These are phyloP conservation scores for Coprinopsis strossmayeri DNA, from an alignment of 768 basidiomycete genomes.

Conservation along the genomic window DNA sequence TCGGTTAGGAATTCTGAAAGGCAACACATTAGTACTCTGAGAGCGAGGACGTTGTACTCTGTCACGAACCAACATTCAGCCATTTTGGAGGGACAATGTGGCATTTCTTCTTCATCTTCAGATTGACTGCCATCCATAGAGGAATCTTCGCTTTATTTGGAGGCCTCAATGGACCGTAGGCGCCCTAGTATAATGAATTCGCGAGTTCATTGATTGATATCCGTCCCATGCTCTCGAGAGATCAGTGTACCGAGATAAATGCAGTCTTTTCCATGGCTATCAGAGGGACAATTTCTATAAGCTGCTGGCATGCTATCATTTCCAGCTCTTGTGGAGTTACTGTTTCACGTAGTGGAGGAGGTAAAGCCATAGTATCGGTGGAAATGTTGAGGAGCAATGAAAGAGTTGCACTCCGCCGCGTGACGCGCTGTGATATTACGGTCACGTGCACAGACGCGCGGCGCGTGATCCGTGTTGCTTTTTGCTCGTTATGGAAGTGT, in stretches of 20 bases:
- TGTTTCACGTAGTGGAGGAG: slow-evolving; percentile 49
- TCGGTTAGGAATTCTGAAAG: slow-evolving; percentile 73
- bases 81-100: slow-evolving; percentile 87
- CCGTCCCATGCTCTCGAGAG: slow-evolving; percentile 6
- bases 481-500: slow-evolving; percentile 20
- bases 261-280: slow-evolving; percentile 89
- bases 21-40: background rate
- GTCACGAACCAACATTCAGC: slow-evolving; percentile 71
- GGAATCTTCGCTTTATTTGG: slow-evolving; percentile 84
- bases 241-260: slow-evolving; percentile 74
- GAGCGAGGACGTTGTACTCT: background rate
- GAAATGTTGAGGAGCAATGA: slow-evolving; percentile 1
- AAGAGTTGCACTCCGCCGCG: too few relatives aligned
- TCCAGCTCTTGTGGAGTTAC: slow-evolving; percentile 14
- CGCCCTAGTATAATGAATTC: slow-evolving; percentile 49
- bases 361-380: slow-evolving; percentile 60
- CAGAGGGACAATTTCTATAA: slow-evolving; percentile 81
- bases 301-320: slow-evolving; percentile 66
- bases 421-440: background rate
- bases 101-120: slow-evolving; percentile 94
- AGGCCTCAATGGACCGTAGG: slow-evolving; percentile 88
- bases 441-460: slow-evolving; percentile 13
- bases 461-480: slow-evolving; percentile 21
- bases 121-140: slow-evolving; percentile 91
- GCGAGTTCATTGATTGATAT: slow-evolving; percentile 15